phyloP scores from a whole-genome alignment of 306 rosid genomes.

The Senna tora region DNA sequence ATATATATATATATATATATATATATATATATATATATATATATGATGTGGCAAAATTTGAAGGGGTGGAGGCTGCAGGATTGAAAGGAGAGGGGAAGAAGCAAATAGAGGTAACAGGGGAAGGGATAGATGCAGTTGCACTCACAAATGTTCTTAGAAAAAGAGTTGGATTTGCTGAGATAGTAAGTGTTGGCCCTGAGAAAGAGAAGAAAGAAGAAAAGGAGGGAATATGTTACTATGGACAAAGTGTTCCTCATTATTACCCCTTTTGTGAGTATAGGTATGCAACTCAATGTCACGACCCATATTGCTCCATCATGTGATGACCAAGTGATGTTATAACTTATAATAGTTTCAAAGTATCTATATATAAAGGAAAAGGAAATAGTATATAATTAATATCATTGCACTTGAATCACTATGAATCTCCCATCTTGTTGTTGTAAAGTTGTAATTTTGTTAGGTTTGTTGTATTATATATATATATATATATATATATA shows the following conservation, averaged over 20 bases:
- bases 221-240: too few species aligned
- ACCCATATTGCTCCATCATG: constrained; percentile 37
- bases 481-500: too few species aligned
- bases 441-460: too few species aligned
- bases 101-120: constrained; percentile 52
- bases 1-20: too few species aligned
- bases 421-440: too few species aligned
- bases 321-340: neutral
- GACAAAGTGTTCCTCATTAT: neutral
- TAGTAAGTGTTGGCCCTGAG: constrained; percentile 41
- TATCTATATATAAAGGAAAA: too few species aligned
- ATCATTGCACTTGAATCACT: too few species aligned
- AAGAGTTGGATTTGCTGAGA: constrained; percentile 41
- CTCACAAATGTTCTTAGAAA: constrained; percentile 52
- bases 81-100: constrained; percentile 33
- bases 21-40: too few species aligned
- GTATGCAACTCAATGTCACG: neutral
- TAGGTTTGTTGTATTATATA: too few species aligned
- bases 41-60: too few species aligned
- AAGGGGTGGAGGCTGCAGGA: constrained; percentile 48
- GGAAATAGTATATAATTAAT: too few species aligned
- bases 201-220: constrained; percentile 35
- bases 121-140: constrained; percentile 43
- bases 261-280: neutral
- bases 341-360: neutral